Evolutionary conservation across 192 early-diverging fungal species (phyloP), one percentile per base, ranked within the genome.

Genomic region (Coemansia sp.): DNA sequence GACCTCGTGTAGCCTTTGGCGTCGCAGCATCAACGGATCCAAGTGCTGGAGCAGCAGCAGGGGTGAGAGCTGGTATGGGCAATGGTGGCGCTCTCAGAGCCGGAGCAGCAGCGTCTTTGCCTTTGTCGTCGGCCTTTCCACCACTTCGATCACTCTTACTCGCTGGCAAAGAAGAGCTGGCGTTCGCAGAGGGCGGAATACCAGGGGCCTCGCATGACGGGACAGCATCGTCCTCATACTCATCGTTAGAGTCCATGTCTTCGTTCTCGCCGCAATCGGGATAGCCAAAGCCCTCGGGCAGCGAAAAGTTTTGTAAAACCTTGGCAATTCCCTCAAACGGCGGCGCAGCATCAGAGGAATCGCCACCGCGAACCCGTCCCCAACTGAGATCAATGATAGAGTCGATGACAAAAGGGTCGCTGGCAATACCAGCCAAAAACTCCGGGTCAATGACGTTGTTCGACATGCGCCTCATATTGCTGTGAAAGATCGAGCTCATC

Each of bases 401-500:
- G 34, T 65, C 63, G 20, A 75, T 62, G n/a, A 65, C 53, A 35
- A 62, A 26, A 4, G 68, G 60, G 56, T 78, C 76, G 39, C 64
- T 36, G 3, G 70, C 59, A 28, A 69, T 69, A 11, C 47, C 71
- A 13, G 70, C 47, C 28, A 78, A 47, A 28, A 69, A 61, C 14
- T 64, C 68, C 7, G 72, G 48, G 25, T 66, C 68, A 16, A 66
- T 69, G n/a, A 61, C 61, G 35, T 61, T 57, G 61, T 39, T 65
- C 11, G 72, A 47, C 56, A 70, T 61, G 28, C 57, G 64, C 37
- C 63, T 65, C 61, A 79, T 56, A 20, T 73, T 69, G 21, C 38
- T 64, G 26, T 68, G 68, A 13, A 79, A 62, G 28, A 79, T 74
- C 38, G 63, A 52, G 26, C 62, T 53, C 72, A 79, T 73, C 28